Evolutionary conservation across 495 filamentous ascomycete species (phyloP), one percentile per base, ranked within the genome.

Genomic region (Chaetomium tenue): DNA sequence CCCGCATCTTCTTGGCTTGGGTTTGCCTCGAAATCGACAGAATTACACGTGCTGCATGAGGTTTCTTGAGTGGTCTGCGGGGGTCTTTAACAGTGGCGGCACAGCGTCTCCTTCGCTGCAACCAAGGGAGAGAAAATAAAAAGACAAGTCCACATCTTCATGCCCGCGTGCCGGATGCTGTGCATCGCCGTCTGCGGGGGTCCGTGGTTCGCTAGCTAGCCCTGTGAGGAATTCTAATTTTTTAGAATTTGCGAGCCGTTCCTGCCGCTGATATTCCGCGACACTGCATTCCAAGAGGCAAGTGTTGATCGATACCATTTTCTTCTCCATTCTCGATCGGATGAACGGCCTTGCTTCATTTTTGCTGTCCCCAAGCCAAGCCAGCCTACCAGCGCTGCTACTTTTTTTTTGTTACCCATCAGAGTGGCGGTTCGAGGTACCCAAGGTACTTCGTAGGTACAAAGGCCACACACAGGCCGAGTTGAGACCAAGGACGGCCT

Each of bases 151-250:
- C 11, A 20, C 18, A 25, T 15, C 20, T 25, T 26, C 48, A 26
- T 26, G 7, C 22, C 47, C 12, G 48, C 48, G 23, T 51, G 48
- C 48, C 48, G 51, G 25, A 37, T 56, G 53, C 33, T 26, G 30
- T 56, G 51, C 16, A 33, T 30, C 26, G 44, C 16, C 20, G n/a
- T 23, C 23, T 25, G 8, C 15, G 15, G 8, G 53, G 33, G 8
- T 56, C 6, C 8, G 18, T 18, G 55, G 37, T 44, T 58, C n/a
- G 37, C 55, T 28, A 56, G 37, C 55, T 28, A 56, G 55, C 39
- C 55, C 55, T 58, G 55, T 12, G 39, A 26, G 33, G 15, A 8
- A 57, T 42, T 44, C 42, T 33, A 6, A 6, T 30, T 30, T 50
- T 23, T 22, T 42, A 37, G 25, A 37, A 47, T 33, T 33, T 33